Evolutionary conservation across 768 basidiomycete species (phyloP).

Genomic region (Amylocystis lapponica): DNA sequence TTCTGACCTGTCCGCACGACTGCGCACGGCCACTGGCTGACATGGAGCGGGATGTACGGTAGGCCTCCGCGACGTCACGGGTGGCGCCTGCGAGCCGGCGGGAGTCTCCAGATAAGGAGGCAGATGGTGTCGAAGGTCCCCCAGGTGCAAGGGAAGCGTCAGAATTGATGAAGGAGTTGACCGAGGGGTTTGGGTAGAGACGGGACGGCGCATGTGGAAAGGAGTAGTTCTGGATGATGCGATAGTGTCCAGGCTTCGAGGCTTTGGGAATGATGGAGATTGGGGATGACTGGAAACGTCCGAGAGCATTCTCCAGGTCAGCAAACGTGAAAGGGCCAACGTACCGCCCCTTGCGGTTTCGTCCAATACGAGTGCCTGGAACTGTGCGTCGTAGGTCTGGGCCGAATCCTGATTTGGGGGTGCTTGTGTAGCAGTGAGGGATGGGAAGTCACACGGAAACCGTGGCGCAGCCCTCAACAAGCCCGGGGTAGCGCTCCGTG

Average conservation of each 20-base stretch:
- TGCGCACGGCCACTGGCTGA: constrained; percentile 29
- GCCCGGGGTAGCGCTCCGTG: neutral
- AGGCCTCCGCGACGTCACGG: constrained; percentile 34
- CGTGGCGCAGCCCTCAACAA: neutral
- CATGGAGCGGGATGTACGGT: constrained; percentile 27
- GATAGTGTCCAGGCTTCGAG: constrained; percentile 15
- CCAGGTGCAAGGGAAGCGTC: constrained; percentile 37
- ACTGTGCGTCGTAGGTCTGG: neutral
- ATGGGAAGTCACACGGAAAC: neutral
- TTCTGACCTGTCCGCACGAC: constrained; percentile 17
- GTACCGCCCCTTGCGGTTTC: neutral
- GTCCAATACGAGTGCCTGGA: neutral
- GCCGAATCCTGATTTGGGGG: neutral
- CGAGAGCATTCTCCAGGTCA: constrained; percentile 10
- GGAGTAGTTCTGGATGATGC: constrained; percentile 25
- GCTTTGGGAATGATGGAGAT: constrained; percentile 24
- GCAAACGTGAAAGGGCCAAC: constrained; percentile 4
- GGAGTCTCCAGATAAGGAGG: constrained; percentile 29
- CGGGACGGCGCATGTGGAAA: constrained; percentile 8
- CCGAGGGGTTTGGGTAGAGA: constrained; percentile 12
- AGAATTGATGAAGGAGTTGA: constrained; percentile 27
- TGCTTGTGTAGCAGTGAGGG: neutral
- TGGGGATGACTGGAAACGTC: constrained; percentile 26
- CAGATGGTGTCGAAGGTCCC: constrained; percentile 32
- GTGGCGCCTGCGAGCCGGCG: constrained; percentile 29